Evolutionary conservation across 179 eudicot genomes (phyloP), one percentile per base, ranked within the genome.

Genomic region (Silene noctiflora): DNA sequence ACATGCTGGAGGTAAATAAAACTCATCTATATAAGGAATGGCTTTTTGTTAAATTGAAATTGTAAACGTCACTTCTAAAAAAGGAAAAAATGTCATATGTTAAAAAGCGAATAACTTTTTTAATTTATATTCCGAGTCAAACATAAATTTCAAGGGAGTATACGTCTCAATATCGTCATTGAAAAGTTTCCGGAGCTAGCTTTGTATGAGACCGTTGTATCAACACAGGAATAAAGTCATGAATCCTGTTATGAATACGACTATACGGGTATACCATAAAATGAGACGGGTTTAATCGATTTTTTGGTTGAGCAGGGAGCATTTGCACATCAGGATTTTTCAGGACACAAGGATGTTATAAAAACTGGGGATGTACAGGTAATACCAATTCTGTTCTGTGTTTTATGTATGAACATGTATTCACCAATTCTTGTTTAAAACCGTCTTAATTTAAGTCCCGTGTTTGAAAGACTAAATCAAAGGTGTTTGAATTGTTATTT

Each of bases 321-420:
- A 27, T 82, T 91, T 74, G 90, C 91, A 14, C 99, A 95, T 85
- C 91, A 95, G 84, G 99, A 95, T 83, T 95, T 95, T 81, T 81
- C 88, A 66, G 99, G 99, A 35, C 97, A 95, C 53, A 87, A 85
- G 78, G 97, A 96, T 58, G 89, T 91, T 16, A 95, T 95, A 48
- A 59, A 78, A 55, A 64, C 93, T 1, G 99, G 99, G 20, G 99
- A 95, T 82, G 89, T 93, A 72, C 98, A 94, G 92, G 98, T 93
- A 78, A 53, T 8, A 5, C 0, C 39, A 33, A 33, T 1, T 29
- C 2, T 29, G 33, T 29, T 29, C 33, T 29, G 33, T n/a, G n/a
- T n/a, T n/a, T n/a, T n/a, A n/a, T n/a, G n/a, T n/a, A n/a, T n/a
- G n/a, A n/a, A n/a, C n/a, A n/a, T n/a, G n/a, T n/a, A n/a, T n/a